Evolutionary conservation across 345 rosid species (phyloP).

Genomic region (Aquilaria yunnanensis): DNA sequence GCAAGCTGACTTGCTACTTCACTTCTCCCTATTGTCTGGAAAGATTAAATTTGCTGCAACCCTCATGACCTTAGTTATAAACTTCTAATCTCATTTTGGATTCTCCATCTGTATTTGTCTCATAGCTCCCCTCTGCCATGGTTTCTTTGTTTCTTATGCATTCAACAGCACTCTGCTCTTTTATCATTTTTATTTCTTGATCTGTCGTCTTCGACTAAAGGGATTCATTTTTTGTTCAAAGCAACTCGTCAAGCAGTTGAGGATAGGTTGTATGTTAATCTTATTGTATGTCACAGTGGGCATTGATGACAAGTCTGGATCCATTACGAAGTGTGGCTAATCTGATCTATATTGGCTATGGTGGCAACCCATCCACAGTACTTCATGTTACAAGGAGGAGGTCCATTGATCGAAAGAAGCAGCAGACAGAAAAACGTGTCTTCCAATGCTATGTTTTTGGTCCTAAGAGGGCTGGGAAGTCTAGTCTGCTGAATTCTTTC

Average conservation of each 20-base stretch:
- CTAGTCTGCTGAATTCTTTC: constrained; percentile 59
- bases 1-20: no score
- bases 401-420: constrained; percentile 70
- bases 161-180: no score
- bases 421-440: constrained; percentile 59
- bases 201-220: constrained; percentile 7
- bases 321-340: constrained; percentile 60
- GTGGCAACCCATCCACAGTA: constrained; percentile 55
- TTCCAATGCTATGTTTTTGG: constrained; percentile 70
- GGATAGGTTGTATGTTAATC: constrained; percentile 2
- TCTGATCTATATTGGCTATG: constrained; percentile 66
- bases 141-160: background rate
- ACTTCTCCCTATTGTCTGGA: no score
- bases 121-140: background rate
- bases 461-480: constrained; percentile 70
- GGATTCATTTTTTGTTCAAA: constrained; percentile 8
- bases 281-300: constrained; percentile 53
- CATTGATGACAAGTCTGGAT: constrained; percentile 63
- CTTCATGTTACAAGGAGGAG: constrained; percentile 56
- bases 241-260: constrained; percentile 6
- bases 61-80: no score
- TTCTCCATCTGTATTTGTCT: no score
- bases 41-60: no score
- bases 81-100: no score
- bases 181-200: background rate